These are phyloP conservation scores for Flaveria ramosissima DNA, from an alignment of 129 eudicot species.

Conservation along the genomic window DNA sequence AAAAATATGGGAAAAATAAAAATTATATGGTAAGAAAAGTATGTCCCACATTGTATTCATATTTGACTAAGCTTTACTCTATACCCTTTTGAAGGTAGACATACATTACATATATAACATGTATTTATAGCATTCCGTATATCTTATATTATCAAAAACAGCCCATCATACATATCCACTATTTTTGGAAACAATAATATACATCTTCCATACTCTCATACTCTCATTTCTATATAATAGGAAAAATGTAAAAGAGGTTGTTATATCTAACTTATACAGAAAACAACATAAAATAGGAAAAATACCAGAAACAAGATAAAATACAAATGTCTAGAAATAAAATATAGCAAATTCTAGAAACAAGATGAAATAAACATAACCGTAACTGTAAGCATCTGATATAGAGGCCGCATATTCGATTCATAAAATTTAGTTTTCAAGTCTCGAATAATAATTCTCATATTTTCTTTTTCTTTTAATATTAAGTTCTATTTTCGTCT, in stretches of 20 bases:
- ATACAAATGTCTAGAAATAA: no score
- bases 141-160: constrained; percentile 11
- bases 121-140: constrained; percentile 25
- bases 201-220: constrained; percentile 9
- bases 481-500: no score
- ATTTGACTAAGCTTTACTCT: constrained; percentile 66
- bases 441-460: no score
- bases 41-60: constrained; percentile 56
- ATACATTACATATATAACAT: constrained; percentile 32
- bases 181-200: constrained; percentile 14
- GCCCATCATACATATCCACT: constrained; percentile 24
- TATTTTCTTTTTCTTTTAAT: no score
- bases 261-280: background rate
- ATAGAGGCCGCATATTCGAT: no score
- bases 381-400: no score
- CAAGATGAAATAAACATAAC: no score
- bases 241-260: constrained; percentile 1
- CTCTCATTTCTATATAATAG: background rate
- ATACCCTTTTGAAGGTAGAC: constrained; percentile 44
- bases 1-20: background rate
- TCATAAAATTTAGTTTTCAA: no score
- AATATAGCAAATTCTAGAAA: no score
- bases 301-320: no score
- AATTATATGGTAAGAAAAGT: constrained; percentile 42
- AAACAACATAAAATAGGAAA: background rate